Base-by-base conservation (phyloP, 2,329 filamentous ascomycete genomes). In the Fusarium compactum region DNA sequence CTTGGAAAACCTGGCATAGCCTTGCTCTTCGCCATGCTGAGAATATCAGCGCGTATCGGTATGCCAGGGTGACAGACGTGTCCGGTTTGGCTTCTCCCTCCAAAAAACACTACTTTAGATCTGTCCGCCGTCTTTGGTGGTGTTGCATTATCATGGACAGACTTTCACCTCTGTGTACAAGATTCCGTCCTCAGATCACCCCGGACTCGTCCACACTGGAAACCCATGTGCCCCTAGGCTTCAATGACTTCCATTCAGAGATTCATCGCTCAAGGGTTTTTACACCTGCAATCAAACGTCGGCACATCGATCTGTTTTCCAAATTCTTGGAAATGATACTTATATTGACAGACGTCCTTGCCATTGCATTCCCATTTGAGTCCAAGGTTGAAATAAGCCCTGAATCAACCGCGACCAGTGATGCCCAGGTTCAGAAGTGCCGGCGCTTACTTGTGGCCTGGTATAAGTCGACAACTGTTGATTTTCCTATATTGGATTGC, bases 91-190 rank as follows among this genome's bases (percentile, higher is more conserved):
- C 34, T 20, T 53, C 34, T 22, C 12, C 50, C 24, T 9, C 50
- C 16, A 11, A 53, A 41, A 16, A 53, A 10, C 50, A 8, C 16
- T 41, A 53, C 34, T 53, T 22, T 7, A 58, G 18, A 25, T 41
- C 34, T 18, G n/a, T 58, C 11, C 46, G 47, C 16, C 48, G 55
- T 1, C 46, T 58, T 20, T 58, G 55, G 34, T 53, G 55, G 38
- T 53, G 55, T 14, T 58, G 47, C 3, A 58, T 58, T 27, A 58
- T 58, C 11, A 43, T 41, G 10, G 47, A 58, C 22, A 58, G 38
- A 7, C 8, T 58, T 4, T 58, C 47, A 12, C 50, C 55, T 22
- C 47, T 58, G 1, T 53, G 47, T 15, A 53, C 50, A 29, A 25
- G 47, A 3, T 58, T 58, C 2, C 38, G 18, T 6, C 38, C 38